Percentiles rank a stretch among this genome's conserved stretches.
Conservation (phyloP, 352 stramenopile genomes). For the Peronospora tabacina region DNA sequence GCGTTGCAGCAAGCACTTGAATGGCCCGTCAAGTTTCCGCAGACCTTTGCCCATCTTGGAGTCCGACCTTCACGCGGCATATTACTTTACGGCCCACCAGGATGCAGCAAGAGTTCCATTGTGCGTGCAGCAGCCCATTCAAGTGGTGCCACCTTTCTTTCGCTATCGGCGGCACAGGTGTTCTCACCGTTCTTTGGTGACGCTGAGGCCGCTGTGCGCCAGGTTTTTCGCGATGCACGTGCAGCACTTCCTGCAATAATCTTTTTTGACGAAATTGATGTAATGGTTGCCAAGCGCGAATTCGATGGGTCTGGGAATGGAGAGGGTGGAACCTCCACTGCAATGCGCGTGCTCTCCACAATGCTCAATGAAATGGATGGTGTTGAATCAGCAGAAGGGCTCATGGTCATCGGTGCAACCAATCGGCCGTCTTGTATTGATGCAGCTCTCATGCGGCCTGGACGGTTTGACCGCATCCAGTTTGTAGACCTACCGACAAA, state of each 20-base stretch:
- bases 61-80: conserved; percentile 72
- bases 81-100: conserved; percentile 85
- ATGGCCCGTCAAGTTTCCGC: conserved; percentile 77
- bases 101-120: conserved; percentile 88
- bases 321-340: conserved; percentile 47
- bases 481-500: conserved; percentile 89
- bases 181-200: conserved; percentile 88
- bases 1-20: conserved; percentile 81
- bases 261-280: conserved; percentile 88
- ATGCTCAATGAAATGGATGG: conserved; percentile 98
- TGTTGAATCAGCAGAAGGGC: conserved; percentile 89
- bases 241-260: conserved; percentile 85
- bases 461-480: conserved; percentile 93
- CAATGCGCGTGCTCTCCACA: conserved; percentile 92
- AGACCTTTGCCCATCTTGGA: conserved; percentile 64
- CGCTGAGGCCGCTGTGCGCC: conserved; percentile 71
- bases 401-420: conserved; percentile 96
- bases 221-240: conserved; percentile 72
- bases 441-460: conserved; percentile 93
- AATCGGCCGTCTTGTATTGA: conserved; percentile 97
- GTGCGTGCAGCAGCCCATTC: conserved; percentile 73
- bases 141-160: conserved; percentile 80
- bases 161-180: conserved; percentile 77
- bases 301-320: conserved; percentile 39
- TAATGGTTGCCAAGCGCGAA: conserved; percentile 74